Evolutionary conservation across 495 filamentous ascomycete genomes (phyloP), one percentile per base, ranked within the genome.

Genomic region (Lasiosphaeria hispida): DNA sequence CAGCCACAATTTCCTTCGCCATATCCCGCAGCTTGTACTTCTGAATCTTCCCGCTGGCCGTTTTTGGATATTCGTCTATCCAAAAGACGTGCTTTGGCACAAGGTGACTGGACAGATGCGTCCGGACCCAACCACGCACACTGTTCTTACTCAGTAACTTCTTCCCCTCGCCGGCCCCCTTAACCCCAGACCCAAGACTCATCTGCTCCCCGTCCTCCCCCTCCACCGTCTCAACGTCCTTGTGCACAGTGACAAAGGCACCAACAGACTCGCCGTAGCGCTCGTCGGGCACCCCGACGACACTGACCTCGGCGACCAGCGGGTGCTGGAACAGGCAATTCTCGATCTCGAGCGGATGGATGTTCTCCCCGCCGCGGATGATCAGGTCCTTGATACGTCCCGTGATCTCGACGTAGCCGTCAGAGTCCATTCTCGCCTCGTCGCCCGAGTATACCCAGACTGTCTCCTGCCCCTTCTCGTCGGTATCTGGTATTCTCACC

Each of bases 11-110:
- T 59, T 68, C 55, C 57, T 68, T 65, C 2, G 72, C 77, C 60
- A 69, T 39, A 38, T 91, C 87, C 69, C 81, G 83, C 64, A 98
- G 73, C 70, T 89, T 95, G 72, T 89, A 97, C 72, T 96, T 97
- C 76, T 96, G 91, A 41, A 98, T 94, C 80, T 98, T 98, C 34
- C 94, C 94, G 68, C 91, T 96, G 15, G 91, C 89, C 17, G 94
- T 98, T 79, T 96, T 97, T 7, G 94, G 94, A 64, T 89, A 94
- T 8, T 83, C 78, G 0, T 85, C 81, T 1, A 89, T 76, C 79
- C 89, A 96, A 72, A 96, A 97, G 35, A 97, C 85, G 69, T 95
- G 83, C 70, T 92, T 96, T 0, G 94, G 94, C 50, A 90, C 91
- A 80, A 77, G 77, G 77, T 97, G 93, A 63, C 80, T 74, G 48